phyloP scores from a whole-genome alignment of 1,139 yeast genomes.

The Blastobotrys proliferans region DNA sequence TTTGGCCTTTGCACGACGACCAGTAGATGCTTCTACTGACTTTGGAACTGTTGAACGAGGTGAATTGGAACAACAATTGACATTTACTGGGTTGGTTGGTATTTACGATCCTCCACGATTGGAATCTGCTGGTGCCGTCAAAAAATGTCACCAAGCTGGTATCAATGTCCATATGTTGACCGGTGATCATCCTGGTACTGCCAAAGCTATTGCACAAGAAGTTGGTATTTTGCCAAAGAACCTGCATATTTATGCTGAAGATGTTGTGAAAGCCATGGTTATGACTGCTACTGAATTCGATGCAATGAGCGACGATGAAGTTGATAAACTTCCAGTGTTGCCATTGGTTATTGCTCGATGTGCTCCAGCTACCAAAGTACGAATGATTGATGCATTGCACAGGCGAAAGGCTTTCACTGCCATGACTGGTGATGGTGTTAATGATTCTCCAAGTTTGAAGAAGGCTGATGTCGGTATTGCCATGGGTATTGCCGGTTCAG shows the following conservation, averaged over 20 bases:
- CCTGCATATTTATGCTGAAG: conserved; percentile 57
- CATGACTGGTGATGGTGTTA: conserved; percentile 87
- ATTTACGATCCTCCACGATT: conserved; percentile 80
- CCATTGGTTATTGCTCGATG: conserved; percentile 82
- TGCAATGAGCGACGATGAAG: conserved; percentile 53
- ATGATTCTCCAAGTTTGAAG: conserved; percentile 73
- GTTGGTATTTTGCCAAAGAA: conserved; percentile 79
- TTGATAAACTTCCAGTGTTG: conserved; percentile 63
- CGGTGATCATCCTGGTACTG: conserved; percentile 83
- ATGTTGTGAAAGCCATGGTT: conserved; percentile 62
- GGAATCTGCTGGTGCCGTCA: conserved; percentile 67
- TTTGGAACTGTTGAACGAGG: conserved; percentile 43
- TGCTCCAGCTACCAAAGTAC: conserved; percentile 80
- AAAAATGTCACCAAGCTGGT: conserved; percentile 68
- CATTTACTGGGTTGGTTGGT: conserved; percentile 68
- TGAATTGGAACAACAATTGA: conserved; percentile 50
- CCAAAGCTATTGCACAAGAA: conserved; percentile 76
- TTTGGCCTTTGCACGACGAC: conserved; percentile 53
- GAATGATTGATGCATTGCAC: conserved; percentile 79
- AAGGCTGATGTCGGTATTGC: conserved; percentile 80
- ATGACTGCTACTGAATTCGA: conserved; percentile 78
- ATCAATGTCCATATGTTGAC: conserved; percentile 82
- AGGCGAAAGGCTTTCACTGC: conserved; percentile 68
- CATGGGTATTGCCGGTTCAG: conserved; percentile 75
- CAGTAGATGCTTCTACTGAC: conserved; percentile 17